Base-by-base conservation (phyloP, 2,329 filamentous ascomycete genomes). In the Alternaria conjuncta region DNA sequence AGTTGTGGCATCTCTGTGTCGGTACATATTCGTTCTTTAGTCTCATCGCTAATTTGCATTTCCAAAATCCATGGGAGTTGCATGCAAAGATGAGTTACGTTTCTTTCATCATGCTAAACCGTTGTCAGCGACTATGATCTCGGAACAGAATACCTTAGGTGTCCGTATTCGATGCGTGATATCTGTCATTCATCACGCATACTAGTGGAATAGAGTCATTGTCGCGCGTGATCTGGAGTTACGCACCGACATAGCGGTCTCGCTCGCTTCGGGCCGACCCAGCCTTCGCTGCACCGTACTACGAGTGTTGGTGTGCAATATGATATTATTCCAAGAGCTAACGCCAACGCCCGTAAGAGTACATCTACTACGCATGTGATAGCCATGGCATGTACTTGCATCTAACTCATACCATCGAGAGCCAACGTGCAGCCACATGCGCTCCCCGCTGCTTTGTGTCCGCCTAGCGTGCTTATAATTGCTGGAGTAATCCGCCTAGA, bases 401-500 rank as follows among this genome's bases (percentile, higher is more conserved):
- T 50, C 46, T 55, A 55, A 30, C 46, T 56, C 49, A 50, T 43
- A 32, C 46, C 26, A 9, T 30, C 20, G 9, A 23, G 30, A 30
- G 32, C 45, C 43, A 55, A 49, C 18, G 12, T 55, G 59, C 36
- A 41, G 36, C 30, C 56, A 61, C 49, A 51, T 41, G 32, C 45
- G 55, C 36, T 25, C 30, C 15, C 28, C 47, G 12, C 12, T 28
- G 26, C 20, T 54, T 28, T 44, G 26, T 41, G 20, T 18, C 46
- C 30, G 15, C 25, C 25, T 53, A 20, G 15, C n/a, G 10, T 20
- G 47, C 18, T 55, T 26, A 15, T 41, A n/a, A 21, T 63, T 20
- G 46, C 28, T 15, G 8, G 26, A 46, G 18, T 46, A 53, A 55
- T 30, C 23, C 21, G 13, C 49, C 61, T 78, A 80, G 54, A 81